These are phyloP conservation scores for Phanerochaete carnosa DNA, from an alignment of 768 basidiomycete species.

Conservation along the genomic window DNA sequence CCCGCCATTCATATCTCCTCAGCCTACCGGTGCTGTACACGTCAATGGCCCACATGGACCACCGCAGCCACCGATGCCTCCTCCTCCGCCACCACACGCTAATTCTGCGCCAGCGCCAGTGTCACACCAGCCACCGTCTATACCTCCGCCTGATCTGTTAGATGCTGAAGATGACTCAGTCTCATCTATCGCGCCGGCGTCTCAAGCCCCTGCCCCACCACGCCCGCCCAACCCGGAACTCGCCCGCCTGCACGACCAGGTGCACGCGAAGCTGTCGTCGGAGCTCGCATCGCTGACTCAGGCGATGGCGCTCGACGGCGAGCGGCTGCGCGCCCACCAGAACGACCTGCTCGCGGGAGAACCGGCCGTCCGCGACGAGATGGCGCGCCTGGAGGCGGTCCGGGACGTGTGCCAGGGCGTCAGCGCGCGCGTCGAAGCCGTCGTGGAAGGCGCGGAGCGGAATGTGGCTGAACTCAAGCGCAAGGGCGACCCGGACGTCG, in stretches of 20 bases:
- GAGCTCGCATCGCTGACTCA: slow-evolving; percentile 71
- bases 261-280: slow-evolving; percentile 71
- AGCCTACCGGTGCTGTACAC: slow-evolving; percentile 20
- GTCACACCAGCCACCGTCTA: slow-evolving; percentile 11
- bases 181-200: slow-evolving; percentile 21
- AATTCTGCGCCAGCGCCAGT: slow-evolving; percentile 7
- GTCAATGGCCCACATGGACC: slow-evolving; percentile 20
- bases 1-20: slow-evolving; percentile 21
- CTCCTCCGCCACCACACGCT: slow-evolving; percentile 13
- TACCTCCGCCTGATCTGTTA: slow-evolving; percentile 52
- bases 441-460: slow-evolving; percentile 65
- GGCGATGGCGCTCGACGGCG: slow-evolving; percentile 60
- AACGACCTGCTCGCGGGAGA: slow-evolving; percentile 84
- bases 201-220: slow-evolving; percentile 47
- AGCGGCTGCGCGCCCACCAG: slow-evolving; percentile 77
- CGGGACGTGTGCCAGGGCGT: slow-evolving; percentile 85
- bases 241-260: slow-evolving; percentile 69
- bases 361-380: slow-evolving; percentile 95
- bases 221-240: slow-evolving; percentile 91
- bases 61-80: background rate
- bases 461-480: slow-evolving; percentile 74
- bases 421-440: slow-evolving; percentile 57
- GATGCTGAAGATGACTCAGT: slow-evolving; percentile 48
- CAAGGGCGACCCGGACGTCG: slow-evolving; percentile 90
- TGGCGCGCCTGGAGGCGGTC: slow-evolving; percentile 91